Evolutionary conservation across 129 eudicot species (phyloP).

Genomic region (Logfia minima): DNA sequence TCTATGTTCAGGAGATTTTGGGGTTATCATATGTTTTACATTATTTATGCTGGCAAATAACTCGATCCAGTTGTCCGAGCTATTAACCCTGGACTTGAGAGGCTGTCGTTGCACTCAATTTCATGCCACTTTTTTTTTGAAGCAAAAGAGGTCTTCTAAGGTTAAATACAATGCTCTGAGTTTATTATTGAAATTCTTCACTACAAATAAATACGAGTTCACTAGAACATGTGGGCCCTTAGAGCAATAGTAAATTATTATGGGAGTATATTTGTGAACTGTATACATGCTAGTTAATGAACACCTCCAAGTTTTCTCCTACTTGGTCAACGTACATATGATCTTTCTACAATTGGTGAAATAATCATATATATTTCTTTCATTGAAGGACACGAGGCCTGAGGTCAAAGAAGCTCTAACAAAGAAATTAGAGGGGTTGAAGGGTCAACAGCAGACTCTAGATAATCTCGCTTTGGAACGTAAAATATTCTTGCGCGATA

Average conservation of each 20-base stretch:
- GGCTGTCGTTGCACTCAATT: neutral
- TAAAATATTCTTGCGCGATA: constrained; percentile 69
- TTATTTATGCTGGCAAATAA: no score
- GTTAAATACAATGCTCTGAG: neutral
- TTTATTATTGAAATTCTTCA: neutral
- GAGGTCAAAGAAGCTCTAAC: constrained; percentile 69
- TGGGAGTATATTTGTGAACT: no score
- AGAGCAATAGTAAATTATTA: no score
- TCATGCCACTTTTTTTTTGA: neutral
- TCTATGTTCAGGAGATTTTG: neutral
- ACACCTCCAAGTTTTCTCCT: neutral
- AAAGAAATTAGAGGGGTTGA: constrained; percentile 77
- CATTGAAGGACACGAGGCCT: constrained; percentile 69
- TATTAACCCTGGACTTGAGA: neutral
- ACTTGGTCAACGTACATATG: neutral
- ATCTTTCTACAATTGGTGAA: constrained; percentile 18
- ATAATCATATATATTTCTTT: constrained; percentile 5
- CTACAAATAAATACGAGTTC: neutral
- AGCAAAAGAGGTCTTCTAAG: neutral
- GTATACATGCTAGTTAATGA: no score
- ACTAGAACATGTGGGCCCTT: neutral
- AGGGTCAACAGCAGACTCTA: constrained; percentile 67
- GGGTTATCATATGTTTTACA: neutral
- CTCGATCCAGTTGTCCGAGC: no score
- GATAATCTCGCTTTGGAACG: constrained; percentile 81